phyloP scores from a whole-genome alignment of 139 green algal genomes.

The Nannochloris sp. region DNA sequence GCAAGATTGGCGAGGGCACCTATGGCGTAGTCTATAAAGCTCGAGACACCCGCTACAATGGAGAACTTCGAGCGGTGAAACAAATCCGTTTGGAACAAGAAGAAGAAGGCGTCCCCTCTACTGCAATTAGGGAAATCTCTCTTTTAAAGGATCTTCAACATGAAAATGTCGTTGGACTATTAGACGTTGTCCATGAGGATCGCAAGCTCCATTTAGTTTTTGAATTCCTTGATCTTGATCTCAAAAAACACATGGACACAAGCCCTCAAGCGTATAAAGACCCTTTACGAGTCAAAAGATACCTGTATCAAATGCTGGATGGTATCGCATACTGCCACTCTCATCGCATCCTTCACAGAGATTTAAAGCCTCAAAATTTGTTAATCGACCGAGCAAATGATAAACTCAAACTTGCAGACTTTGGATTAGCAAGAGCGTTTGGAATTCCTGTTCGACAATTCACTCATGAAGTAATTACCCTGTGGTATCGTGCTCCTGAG shows the following conservation, averaged over 20 bases:
- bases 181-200: constrained; percentile 87
- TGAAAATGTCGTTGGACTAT: constrained; percentile 63
- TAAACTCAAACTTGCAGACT: constrained; percentile 95
- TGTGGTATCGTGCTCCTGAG: constrained; percentile 97
- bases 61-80: constrained; percentile 81
- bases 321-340: constrained; percentile 90
- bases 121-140: constrained; percentile 74
- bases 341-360: constrained; percentile 85
- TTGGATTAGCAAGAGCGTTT: constrained; percentile 92
- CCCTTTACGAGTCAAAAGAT: constrained; percentile 77
- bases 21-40: constrained; percentile 98
- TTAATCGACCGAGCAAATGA: constrained; percentile 81
- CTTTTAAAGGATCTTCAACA: constrained; percentile 82
- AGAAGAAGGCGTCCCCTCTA: constrained; percentile 77
- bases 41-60: constrained; percentile 45
- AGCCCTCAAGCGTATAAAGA: constrained; percentile 37
- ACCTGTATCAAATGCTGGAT: constrained; percentile 92
- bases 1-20: constrained; percentile 92
- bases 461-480: constrained; percentile 96
- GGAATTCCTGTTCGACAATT: constrained; percentile 91
- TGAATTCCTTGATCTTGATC: constrained; percentile 95
- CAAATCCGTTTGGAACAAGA: constrained; percentile 82
- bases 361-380: constrained; percentile 97
- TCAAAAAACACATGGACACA: constrained; percentile 96
- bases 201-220: constrained; percentile 93